These are phyloP conservation scores for Lentinula lateritia DNA, from an alignment of 768 basidiomycete species.

Conservation along the genomic window DNA sequence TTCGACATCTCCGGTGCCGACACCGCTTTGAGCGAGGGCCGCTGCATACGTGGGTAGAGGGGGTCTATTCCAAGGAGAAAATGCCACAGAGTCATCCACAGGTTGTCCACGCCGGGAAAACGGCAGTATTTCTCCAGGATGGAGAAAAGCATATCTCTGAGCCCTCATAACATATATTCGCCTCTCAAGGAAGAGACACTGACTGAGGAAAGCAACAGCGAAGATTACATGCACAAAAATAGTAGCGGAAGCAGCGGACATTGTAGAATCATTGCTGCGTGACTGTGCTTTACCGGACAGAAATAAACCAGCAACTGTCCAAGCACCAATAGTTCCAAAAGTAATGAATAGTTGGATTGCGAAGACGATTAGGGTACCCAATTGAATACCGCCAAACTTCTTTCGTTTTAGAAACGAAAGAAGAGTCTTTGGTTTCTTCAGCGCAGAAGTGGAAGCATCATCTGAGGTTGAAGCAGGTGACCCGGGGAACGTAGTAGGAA, in stretches of 20 bases:
- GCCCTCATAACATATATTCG: constrained; percentile 60
- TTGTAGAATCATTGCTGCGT: constrained; percentile 8
- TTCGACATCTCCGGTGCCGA: constrained; percentile 72
- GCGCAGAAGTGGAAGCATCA: constrained; percentile 12
- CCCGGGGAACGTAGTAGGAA: constrained; percentile 10
- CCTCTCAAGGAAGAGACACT: constrained; percentile 62
- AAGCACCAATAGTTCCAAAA: constrained; percentile 46
- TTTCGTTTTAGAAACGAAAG: constrained; percentile 35
- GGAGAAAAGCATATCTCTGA: constrained; percentile 52
- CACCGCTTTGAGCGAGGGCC: constrained; percentile 60
- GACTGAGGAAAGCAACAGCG: constrained; percentile 36
- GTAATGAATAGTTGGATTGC: constrained; percentile 34
- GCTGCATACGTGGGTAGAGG: constrained; percentile 69
- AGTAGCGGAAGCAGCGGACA: constrained; percentile 21
- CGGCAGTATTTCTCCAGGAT: constrained; percentile 54
- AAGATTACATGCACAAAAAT: constrained; percentile 67
- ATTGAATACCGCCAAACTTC: constrained; percentile 39
- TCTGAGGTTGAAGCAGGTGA: constrained; percentile 11
- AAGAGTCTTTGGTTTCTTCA: constrained; percentile 20
- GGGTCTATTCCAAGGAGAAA: constrained; percentile 68
- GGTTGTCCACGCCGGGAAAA: constrained; percentile 23
- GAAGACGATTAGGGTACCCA: constrained; percentile 37
- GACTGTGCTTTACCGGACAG: constrained; percentile 11
- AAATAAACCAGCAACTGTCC: constrained; percentile 39
- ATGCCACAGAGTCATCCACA: constrained; percentile 28